Evolutionary conservation across 2,329 filamentous ascomycete genomes (phyloP), one percentile per base, ranked within the genome.

Genomic region (Talaromyces islandicus): DNA sequence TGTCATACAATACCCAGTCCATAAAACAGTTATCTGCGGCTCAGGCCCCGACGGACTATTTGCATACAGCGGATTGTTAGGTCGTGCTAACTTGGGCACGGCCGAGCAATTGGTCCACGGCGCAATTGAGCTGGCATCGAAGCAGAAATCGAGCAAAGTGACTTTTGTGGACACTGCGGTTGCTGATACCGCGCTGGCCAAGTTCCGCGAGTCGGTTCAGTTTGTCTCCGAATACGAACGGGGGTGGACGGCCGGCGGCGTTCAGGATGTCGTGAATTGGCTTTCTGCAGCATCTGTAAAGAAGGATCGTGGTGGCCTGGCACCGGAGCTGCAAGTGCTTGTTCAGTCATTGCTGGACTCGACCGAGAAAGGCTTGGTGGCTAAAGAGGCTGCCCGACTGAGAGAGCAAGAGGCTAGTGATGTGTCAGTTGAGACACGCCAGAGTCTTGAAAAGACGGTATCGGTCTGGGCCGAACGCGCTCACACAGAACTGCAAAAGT

Each of bases 401-500:
- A 64, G 69, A 50, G 65, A 70, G 38, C 69, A 73, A 60, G 69
- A 73, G 27, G 60, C 64, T 3, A 67, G 66, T 1, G 62, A 77
- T 1, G 75, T 80, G 9, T 71, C 79, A 3, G 70, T 81, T 9
- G 67, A 74, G 24, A 77, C 77, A 41, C 75, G 78, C n/a, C 65
- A 73, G 17, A 70, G 73, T 4, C 78, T 96, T n/a, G 79, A 85
- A 50, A 71, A 73, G 2, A 81, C 81, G 1, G 83, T 96, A 0
- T 80, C 85, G 0, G 73, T 77, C 3, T 97, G 92, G 91, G 87
- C 92, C 0, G 87, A 93, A 68, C 80, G 80, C 24, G 91, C 90
- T 0, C 93, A 97, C 70, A 83, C 86, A 0, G 93, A 97, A 73
- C 82, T 97, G 7, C 90, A 91, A 63, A 83, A 88, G 56, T 84